phyloP scores from a whole-genome alignment of 805 yeast genomes.

The Blastobotrys peoriensis region DNA sequence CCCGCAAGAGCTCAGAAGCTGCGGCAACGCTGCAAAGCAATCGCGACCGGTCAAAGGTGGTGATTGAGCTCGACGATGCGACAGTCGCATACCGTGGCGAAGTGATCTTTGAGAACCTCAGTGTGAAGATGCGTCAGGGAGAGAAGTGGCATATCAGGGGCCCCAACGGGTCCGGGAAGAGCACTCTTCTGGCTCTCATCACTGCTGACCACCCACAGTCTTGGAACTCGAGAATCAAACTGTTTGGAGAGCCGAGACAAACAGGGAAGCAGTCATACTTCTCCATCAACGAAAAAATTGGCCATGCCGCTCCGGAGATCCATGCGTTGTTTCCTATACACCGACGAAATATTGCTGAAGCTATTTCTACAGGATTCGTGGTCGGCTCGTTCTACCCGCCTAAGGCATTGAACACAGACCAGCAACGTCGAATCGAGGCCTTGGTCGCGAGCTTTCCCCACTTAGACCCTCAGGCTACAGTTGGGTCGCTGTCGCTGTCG shows the following conservation, averaged over 20 bases:
- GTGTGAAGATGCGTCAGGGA: conserved; percentile 63
- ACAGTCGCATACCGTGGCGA: conserved; percentile 60
- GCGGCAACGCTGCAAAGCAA: conserved; percentile 8
- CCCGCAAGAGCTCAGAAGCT: neutral
- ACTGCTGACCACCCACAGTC: conserved; percentile 97
- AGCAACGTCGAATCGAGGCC: conserved; percentile 36
- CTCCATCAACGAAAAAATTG: conserved; percentile 71
- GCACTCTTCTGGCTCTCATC: conserved; percentile 74
- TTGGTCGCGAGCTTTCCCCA: conserved; percentile 42
- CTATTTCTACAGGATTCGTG: conserved; percentile 67
- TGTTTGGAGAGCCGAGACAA: conserved; percentile 61
- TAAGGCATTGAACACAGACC: conserved; percentile 33
- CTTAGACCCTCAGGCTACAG: conserved; percentile 38
- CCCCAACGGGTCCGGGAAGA: conserved; percentile 88
- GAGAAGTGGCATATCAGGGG: conserved; percentile 89
- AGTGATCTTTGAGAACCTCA: conserved; percentile 52
- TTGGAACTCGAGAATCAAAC: conserved; percentile 65
- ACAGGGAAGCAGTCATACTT: conserved; percentile 75
- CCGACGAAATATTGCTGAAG: conserved; percentile 44
- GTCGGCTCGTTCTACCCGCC: conserved; percentile 61
- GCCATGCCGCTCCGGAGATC: conserved; percentile 86
- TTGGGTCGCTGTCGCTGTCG: conserved; percentile 55
- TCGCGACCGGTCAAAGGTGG: conserved; percentile 10
- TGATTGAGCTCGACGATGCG: conserved; percentile 54
- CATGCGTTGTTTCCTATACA: conserved; percentile 72